phyloP scores from a whole-genome alignment of 2,329 filamentous ascomycete species.

The Hyphodiscus sp. region DNA sequence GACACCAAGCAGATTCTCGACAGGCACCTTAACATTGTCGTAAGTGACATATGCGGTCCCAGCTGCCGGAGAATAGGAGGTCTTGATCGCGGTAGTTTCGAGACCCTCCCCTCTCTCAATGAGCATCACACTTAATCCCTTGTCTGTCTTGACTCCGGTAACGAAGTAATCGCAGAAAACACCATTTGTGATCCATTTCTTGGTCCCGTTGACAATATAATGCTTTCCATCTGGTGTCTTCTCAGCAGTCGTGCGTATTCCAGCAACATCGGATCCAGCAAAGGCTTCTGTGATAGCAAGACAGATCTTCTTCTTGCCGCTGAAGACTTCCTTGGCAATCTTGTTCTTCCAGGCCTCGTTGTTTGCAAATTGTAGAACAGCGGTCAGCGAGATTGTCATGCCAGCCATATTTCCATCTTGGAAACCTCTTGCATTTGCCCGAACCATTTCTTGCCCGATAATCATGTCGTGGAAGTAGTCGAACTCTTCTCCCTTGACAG shows the following conservation, averaged over 20 bases:
- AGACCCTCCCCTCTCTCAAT: constrained; percentile 69
- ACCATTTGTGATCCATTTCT: constrained; percentile 85
- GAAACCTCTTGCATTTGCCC: constrained; percentile 70
- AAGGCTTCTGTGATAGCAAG: constrained; percentile 86
- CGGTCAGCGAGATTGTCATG: constrained; percentile 76
- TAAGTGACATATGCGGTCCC: constrained; percentile 74
- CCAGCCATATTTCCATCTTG: constrained; percentile 83
- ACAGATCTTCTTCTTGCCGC: constrained; percentile 81
- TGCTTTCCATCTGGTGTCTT: constrained; percentile 67
- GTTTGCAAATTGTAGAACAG: constrained; percentile 71
- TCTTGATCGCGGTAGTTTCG: constrained; percentile 74
- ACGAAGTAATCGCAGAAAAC: constrained; percentile 81
- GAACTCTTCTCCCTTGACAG: constrained; percentile 70
- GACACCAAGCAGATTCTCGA: constrained; percentile 68
- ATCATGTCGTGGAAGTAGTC: constrained; percentile 85
- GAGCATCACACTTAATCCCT: constrained; percentile 71
- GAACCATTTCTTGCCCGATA: constrained; percentile 63
- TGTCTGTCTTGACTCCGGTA: constrained; percentile 67
- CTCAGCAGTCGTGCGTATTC: constrained; percentile 69
- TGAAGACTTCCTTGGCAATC: constrained; percentile 66
- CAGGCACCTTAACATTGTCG: constrained; percentile 81
- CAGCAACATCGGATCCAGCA: constrained; percentile 76
- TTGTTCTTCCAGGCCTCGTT: constrained; percentile 59
- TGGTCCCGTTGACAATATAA: constrained; percentile 68
- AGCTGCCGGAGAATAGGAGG: constrained; percentile 71